Base-by-base conservation (phyloP, 257 asterid species). In the Fraxinus quadrangulata region DNA sequence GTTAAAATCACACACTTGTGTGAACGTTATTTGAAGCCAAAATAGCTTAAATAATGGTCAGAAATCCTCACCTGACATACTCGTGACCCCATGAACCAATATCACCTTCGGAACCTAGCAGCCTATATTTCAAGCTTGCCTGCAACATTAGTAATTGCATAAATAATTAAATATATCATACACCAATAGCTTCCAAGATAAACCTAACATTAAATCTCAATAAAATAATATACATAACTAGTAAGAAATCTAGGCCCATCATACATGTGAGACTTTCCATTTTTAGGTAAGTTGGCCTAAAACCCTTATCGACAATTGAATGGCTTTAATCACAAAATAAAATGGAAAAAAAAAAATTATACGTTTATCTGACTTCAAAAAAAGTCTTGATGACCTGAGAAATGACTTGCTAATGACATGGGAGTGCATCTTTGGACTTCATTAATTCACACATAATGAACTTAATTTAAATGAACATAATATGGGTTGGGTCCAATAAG, bases 61-160 rank as follows among this genome's bases (percentile, higher is more conserved):
- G 24, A 75, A 31, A 49, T 75, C 72, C 89, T 85, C 81, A 95
- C 99, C 99, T 87, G 72, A 92, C 97, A 84, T 96, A 96, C 81
- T 96, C 99, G 80, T 94, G 98, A 77, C 99, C 99, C 99, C 98
- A 93, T 16, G 97, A 96, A 75, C 98, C 98, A 84, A 94, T 90
- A 73, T 92, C 97, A 80, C 94, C 96, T 19, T 88, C 95, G 36
- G 98, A 89, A 76, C 99, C 99, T 77, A 89, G 80, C 51, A 96
- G 84, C 80, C 99, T 90, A 87, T 90, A 96, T 82, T 92, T 92
- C 84, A 96, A 87, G 92, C 99, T 96, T 83, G 92, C 99, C 98
- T 94, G 93, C 69, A 87, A 42, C 51, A 12, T 11, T 12, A 42
- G 84, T 65, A 84, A 77, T 68, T 26, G 61, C 63, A 77, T 75